Percentiles rank a stretch among this genome's conserved stretches.
Conservation (phyloP, 169 alveolate genomes). For the Cyclospora cayetanensis region DNA sequence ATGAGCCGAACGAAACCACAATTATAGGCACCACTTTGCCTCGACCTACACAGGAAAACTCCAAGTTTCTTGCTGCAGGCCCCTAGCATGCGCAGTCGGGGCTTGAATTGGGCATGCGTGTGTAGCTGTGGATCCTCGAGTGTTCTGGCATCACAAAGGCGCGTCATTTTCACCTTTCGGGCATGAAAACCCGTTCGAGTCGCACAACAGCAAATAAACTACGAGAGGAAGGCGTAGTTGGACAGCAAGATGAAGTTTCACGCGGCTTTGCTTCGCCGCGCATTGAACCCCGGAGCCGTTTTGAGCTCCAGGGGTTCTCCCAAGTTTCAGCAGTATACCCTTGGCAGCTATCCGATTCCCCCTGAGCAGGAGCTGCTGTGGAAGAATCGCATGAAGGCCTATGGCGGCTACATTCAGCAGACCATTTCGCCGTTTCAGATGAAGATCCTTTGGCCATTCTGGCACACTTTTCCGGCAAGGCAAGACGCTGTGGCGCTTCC, state of each 20-base stretch:
- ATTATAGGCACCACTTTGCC: no score
- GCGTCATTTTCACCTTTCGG: no score
- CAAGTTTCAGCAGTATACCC: constrained; percentile 83
- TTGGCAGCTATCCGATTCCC: constrained; percentile 88
- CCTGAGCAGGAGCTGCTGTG: constrained; percentile 90
- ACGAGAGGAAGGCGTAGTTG: no score
- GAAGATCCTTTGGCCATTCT: constrained; percentile 85
- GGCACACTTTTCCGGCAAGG: constrained; percentile 90
- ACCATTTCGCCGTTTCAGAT: constrained; percentile 89
- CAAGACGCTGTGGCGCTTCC: constrained; percentile 42
- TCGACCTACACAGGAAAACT: no score
- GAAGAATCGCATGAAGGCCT: constrained; percentile 86
- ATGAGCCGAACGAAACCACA: no score
- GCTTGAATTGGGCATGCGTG: no score
- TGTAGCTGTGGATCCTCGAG: no score
- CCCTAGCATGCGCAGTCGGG: no score
- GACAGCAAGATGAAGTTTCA: constrained; percentile 33
- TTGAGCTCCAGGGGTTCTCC: constrained; percentile 73
- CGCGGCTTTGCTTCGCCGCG: constrained; percentile 54
- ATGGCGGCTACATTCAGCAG: constrained; percentile 88
- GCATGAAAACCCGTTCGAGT: no score
- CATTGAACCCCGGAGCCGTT: constrained; percentile 31
- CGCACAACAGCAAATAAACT: no score
- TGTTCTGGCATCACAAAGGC: no score
- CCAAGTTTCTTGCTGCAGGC: no score